Percentiles rank a stretch among this genome's conserved stretches.
These are phyloP conservation scores for Ganoderma sinense DNA, from an alignment of 1,284 basidiomycete species.

Conservation along the genomic window DNA sequence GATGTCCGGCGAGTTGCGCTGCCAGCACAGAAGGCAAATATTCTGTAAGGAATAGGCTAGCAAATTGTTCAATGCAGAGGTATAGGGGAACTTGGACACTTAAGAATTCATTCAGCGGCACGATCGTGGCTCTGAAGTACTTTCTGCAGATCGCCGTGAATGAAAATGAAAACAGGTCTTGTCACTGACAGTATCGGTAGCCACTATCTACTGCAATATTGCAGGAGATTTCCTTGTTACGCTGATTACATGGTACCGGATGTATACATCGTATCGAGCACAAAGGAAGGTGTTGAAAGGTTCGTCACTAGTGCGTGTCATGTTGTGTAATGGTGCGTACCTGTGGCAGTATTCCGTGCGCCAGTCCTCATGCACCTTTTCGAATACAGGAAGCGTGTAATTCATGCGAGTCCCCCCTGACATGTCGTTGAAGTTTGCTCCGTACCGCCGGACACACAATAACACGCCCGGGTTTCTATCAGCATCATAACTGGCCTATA, in stretches of 20 bases:
- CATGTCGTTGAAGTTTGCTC: not conserved
- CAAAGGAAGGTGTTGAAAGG: not conserved
- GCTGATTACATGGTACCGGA: not conserved
- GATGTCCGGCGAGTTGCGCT: not conserved
- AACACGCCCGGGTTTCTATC: not conserved
- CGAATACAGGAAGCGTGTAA: not conserved
- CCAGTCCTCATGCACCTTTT: not conserved
- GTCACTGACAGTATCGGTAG: not conserved
- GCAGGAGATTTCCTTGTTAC: not conserved
- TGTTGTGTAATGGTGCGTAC: not conserved
- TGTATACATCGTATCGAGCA: not conserved
- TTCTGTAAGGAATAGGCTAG: too few relatives aligned
- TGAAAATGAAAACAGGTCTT: too few relatives aligned
- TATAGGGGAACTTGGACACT: too few relatives aligned
- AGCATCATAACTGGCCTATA: not conserved
- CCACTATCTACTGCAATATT: not conserved
- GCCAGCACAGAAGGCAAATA: too few relatives aligned
- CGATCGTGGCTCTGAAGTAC: too few relatives aligned
- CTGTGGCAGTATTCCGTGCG: too few relatives aligned
- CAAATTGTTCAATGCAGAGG: too few relatives aligned
- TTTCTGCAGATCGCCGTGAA: too few relatives aligned
- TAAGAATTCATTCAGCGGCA: too few relatives aligned
- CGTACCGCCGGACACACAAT: not conserved
- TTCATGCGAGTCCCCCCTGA: not conserved
- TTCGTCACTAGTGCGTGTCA: not conserved